Evolutionary conservation across 2,329 filamentous ascomycete species (phyloP), one percentile per base, ranked within the genome.

Genomic region (Sclerotiophoma versabilis): DNA sequence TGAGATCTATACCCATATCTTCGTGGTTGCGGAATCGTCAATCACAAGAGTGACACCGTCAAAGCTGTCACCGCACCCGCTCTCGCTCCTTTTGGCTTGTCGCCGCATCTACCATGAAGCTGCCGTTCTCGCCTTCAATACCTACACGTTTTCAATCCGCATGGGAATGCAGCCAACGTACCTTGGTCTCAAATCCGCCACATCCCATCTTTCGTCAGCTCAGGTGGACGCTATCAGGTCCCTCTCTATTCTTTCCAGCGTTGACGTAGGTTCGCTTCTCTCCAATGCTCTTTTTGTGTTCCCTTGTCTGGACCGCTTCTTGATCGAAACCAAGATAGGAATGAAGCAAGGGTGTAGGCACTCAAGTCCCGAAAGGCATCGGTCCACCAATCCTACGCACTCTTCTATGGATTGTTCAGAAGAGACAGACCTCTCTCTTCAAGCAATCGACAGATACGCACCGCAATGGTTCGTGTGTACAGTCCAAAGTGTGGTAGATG

Each of bases 61-160:
- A n/a, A 38, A 14, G 15, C 10, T 39, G 9, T 12, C 37, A 15
- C n/a, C 41, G 5, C 49, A 60, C 29, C 51, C 57, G 8, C 47
- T 60, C 14, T 54, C 49, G 7, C 46, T 62, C 9, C 57, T 62
- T 29, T 29, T 41, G 2, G 45, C 49, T 12, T 60, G 59, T 46
- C 54, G 41, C 14, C 47, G 23, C 2, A 36, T 54, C 38, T 29
- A 55, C 26, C 12, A 42, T 19, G 57, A 59, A 37, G 54, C 59
- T 34, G 26, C 33, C 6, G 23, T 27, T 22, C 34, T 54, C 8
- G 59, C 59, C 6, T 62, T 56, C 38, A 20, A 11, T 3, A 44
- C 32, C 10, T 29, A 52, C 30, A 39, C 49, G 8, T 62, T 62
- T 14, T 17, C 22, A 9, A 9, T 62, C 2, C 5, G 19, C 5